Percentiles rank a stretch among this genome's conserved stretches.
These are phyloP conservation scores for Sporothrix sp. DNA, from an alignment of 2,329 filamentous ascomycete genomes.

Conservation along the genomic window DNA sequence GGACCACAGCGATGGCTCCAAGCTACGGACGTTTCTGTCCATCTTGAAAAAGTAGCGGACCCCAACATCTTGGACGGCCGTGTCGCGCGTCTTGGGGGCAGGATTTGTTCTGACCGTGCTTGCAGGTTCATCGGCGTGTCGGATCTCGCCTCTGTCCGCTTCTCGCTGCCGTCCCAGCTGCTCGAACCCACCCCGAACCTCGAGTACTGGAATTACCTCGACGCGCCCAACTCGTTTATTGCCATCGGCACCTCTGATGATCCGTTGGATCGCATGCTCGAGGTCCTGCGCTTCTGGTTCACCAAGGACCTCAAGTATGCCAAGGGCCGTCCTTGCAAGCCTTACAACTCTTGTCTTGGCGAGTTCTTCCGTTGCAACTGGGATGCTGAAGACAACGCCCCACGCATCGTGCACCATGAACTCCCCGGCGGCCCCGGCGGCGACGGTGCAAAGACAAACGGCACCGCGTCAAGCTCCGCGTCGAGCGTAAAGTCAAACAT, in stretches of 20 bases:
- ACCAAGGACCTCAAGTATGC: constrained; percentile 99
- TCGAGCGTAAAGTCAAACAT: constrained; percentile 37
- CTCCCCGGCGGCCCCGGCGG: constrained; percentile 20
- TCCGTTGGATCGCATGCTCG: constrained; percentile 84
- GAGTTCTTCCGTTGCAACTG: constrained; percentile 99
- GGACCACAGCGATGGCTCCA: constrained; percentile 66
- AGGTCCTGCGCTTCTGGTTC: constrained; percentile 94
- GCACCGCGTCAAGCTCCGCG: constrained; percentile 30
- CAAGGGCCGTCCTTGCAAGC: constrained; percentile 97
- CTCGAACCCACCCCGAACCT: constrained; percentile 94
- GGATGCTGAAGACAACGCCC: constrained; percentile 75
- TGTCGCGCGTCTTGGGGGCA: too few relatives aligned
- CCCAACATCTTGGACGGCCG: too few relatives aligned
- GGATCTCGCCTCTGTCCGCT: constrained; percentile 90
- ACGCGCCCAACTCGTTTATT: constrained; percentile 82
- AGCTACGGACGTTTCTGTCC: constrained; percentile 77
- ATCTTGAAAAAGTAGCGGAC: constrained; percentile 86
- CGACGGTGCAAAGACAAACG: constrained; percentile 24
- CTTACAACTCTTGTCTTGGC: constrained; percentile 92
- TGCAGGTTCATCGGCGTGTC: constrained; percentile 93
- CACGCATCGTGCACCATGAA: constrained; percentile 47
- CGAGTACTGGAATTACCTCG: constrained; percentile 98
- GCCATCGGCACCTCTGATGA: constrained; percentile 83
- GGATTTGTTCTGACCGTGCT: too few relatives aligned
- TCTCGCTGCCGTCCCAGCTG: constrained; percentile 90